These are phyloP conservation scores for Raphanus hybrid DNA, from an alignment of 441 rosid genomes.

Conservation along the genomic window DNA sequence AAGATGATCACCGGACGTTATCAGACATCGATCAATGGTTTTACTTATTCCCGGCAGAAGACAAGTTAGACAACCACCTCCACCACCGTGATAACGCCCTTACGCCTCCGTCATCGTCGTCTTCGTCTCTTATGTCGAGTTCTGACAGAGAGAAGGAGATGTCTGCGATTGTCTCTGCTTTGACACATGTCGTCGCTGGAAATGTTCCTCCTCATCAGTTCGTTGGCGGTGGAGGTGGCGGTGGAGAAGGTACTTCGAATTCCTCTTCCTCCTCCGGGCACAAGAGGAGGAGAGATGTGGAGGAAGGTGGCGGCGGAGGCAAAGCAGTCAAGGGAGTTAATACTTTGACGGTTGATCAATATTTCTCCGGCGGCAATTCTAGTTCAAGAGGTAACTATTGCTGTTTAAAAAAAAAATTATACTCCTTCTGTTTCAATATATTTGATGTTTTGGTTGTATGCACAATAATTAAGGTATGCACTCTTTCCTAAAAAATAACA, in stretches of 20 bases:
- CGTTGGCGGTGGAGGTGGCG: constrained; percentile 28
- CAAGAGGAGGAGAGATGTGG: constrained; percentile 36
- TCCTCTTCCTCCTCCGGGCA: constrained; percentile 40
- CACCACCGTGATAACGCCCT: constrained; percentile 6
- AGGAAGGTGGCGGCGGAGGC: constrained; percentile 17
- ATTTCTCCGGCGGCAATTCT: constrained; percentile 34
- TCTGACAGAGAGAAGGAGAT: constrained; percentile 44
- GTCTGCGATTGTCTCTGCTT: constrained; percentile 47
- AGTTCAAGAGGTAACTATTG: constrained; percentile 30
- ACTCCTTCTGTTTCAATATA: no score
- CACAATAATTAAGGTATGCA: no score
- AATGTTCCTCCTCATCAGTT: constrained; percentile 35
- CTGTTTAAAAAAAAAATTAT: no score
- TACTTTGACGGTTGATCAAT: constrained; percentile 45
- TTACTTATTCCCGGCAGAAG: constrained; percentile 18
- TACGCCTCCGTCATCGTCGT: background rate
- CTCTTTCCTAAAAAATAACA: no score
- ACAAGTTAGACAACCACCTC: constrained; percentile 18
- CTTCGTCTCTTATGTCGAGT: constrained; percentile 23
- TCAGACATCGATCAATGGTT: constrained; percentile 41
- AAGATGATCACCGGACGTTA: constrained; percentile 34
- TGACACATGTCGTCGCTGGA: constrained; percentile 45
- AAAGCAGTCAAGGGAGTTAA: constrained; percentile 19
- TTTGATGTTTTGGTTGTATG: no score
- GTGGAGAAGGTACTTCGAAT: constrained; percentile 36